Percentiles rank a stretch among this genome's conserved stretches.
phyloP scores from a whole-genome alignment of 805 yeast species.

The Hanseniaspora vineae region DNA sequence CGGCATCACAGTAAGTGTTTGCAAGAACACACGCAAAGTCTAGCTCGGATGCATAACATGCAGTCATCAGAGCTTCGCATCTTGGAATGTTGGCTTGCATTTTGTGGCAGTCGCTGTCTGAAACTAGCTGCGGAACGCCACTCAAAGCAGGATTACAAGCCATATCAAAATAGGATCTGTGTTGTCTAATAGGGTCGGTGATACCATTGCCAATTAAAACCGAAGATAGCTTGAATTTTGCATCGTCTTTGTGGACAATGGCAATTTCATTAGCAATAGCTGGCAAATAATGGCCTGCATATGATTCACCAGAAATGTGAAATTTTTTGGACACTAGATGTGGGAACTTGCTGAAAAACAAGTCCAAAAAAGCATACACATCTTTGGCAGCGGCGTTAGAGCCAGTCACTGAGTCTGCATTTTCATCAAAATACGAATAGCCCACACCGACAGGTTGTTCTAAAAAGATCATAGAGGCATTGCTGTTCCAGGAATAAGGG shows the following conservation, averaged over 20 bases:
- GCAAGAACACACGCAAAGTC: conserved; percentile 80
- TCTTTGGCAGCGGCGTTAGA: conserved; percentile 81
- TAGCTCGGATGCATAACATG: conserved; percentile 50
- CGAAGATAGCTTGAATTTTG: conserved; percentile 56
- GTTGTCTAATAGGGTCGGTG: conserved; percentile 73
- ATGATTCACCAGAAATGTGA: conserved; percentile 78
- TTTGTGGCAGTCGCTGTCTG: conserved; percentile 52
- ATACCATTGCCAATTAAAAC: conserved; percentile 88
- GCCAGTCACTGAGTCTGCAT: conserved; percentile 35
- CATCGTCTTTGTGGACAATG: conserved; percentile 28
- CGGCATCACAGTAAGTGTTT: conserved; percentile 59
- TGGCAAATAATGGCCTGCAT: conserved; percentile 77
- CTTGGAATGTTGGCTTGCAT: conserved; percentile 53
- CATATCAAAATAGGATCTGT: conserved; percentile 78
- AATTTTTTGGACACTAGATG: conserved; percentile 39
- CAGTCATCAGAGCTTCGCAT: conserved; percentile 47
- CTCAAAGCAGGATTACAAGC: conserved; percentile 68
- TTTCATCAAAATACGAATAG: conserved; percentile 22
- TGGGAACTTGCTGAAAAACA: conserved; percentile 78
- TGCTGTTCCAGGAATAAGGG: conserved; percentile 73
- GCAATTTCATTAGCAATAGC: conserved; percentile 44
- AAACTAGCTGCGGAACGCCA: conserved; percentile 54
- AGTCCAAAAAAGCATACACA: conserved; percentile 68
- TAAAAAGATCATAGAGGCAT: conserved; percentile 74
- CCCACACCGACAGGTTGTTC: conserved; percentile 17